These are phyloP conservation scores for Polychaeton citri DNA, from an alignment of 2,329 filamentous ascomycete species.

Conservation along the genomic window DNA sequence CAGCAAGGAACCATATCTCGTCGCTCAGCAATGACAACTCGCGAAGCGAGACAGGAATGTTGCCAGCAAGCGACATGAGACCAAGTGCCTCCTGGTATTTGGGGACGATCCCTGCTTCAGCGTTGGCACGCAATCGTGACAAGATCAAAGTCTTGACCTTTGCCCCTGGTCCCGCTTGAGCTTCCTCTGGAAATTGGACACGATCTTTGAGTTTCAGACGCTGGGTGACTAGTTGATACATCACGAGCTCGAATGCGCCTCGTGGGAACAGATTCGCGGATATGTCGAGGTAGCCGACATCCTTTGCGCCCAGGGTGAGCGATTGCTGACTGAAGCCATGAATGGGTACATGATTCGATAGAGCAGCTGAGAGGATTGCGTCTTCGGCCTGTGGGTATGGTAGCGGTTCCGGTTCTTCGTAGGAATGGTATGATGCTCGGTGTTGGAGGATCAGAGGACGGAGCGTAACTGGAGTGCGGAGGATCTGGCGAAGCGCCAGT, in stretches of 20 bases:
- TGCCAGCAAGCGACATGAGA: conserved; percentile 73
- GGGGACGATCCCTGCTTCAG: conserved; percentile 45
- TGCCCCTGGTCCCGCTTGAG: conserved; percentile 36
- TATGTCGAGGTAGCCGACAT: conserved; percentile 76
- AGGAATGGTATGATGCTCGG: conserved; percentile 51
- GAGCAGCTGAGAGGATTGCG: conserved; percentile 68
- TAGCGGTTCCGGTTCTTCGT: conserved; percentile 50
- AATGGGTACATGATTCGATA: conserved; percentile 55
- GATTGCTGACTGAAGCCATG: conserved; percentile 70
- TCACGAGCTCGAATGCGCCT: conserved; percentile 69
- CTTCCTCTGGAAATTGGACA: conserved; percentile 28
- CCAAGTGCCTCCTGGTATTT: conserved; percentile 87
- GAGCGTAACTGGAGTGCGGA: conserved; percentile 12
- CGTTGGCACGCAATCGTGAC: conserved; percentile 65
- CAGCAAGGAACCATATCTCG: conserved; percentile 80
- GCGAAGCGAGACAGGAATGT: conserved; percentile 59
- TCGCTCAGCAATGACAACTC: conserved; percentile 77
- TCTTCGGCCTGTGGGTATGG: conserved; percentile 58
- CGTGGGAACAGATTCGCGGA: conserved; percentile 70
- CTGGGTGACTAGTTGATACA: conserved; percentile 59
- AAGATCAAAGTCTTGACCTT: conserved; percentile 62
- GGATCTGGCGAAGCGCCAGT: conserved; percentile 2
- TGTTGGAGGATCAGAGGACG: conserved; percentile 13
- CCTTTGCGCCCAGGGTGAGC: conserved; percentile 64
- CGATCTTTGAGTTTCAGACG: conserved; percentile 43